Conservation (phyloP, 352 stramenopile species). For the Globisporangium paroecandrum region DNA sequence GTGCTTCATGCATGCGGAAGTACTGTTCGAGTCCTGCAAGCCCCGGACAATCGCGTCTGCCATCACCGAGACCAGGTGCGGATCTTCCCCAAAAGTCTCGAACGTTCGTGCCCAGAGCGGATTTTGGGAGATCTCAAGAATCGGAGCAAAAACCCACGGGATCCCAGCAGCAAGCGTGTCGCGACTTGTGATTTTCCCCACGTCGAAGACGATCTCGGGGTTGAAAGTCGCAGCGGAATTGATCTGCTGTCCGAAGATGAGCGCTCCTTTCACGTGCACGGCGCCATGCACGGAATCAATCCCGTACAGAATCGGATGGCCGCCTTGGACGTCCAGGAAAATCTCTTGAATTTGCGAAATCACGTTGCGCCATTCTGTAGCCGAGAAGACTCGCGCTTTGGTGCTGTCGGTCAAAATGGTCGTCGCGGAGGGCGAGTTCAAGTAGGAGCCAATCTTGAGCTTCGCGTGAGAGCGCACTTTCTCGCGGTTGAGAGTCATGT, state of each 20-base stretch:
- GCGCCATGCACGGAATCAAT: slow-evolving; percentile 91
- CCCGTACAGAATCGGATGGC: slow-evolving; percentile 79
- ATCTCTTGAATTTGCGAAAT: slow-evolving; percentile 80
- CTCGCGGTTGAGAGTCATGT: slow-evolving; percentile 60
- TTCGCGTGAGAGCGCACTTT: slow-evolving; percentile 64
- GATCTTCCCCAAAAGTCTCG: slow-evolving; percentile 94
- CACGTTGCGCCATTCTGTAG: slow-evolving; percentile 64
- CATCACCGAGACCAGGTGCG: slow-evolving; percentile 78
- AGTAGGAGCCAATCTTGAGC: slow-evolving; percentile 86
- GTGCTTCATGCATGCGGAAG: slow-evolving; percentile 89
- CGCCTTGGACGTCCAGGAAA: slow-evolving; percentile 51
- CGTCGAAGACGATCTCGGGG: slow-evolving; percentile 54
- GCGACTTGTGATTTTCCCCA: slow-evolving; percentile 67
- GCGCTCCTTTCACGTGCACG: slow-evolving; percentile 78
- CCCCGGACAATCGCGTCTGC: slow-evolving; percentile 71
- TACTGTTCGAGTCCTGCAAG: slow-evolving; percentile 66
- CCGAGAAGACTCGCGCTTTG: slow-evolving; percentile 36
- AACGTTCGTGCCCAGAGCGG: slow-evolving; percentile 87
- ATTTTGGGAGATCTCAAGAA: slow-evolving; percentile 85
- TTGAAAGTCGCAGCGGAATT: slow-evolving; percentile 90
- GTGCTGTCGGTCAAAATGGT: slow-evolving; percentile 27
- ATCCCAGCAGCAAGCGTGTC: slow-evolving; percentile 88
- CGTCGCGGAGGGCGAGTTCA: slow-evolving; percentile 69
- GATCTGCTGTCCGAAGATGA: slow-evolving; percentile 88
- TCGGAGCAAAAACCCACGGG: slow-evolving; percentile 89